Percentiles rank a stretch among this genome's conserved stretches.
Conservation (phyloP, 108 stramenopile species). For the Nitzschia inconspicua region DNA sequence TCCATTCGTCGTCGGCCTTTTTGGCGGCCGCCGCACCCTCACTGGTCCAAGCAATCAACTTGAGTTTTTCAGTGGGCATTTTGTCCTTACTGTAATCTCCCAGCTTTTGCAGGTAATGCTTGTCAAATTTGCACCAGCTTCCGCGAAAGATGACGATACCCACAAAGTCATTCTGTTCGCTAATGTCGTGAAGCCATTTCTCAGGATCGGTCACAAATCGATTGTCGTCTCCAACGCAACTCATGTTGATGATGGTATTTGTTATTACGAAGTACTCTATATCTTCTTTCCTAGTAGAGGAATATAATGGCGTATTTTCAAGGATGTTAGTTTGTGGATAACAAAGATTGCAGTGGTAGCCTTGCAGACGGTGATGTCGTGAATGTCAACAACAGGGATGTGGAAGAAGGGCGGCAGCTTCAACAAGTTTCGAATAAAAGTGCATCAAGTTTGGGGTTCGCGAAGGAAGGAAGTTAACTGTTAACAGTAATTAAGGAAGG, state of each 20-base stretch:
- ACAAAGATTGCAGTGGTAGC: too few species aligned
- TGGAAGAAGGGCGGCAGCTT: too few species aligned
- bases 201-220: conserved; percentile 39
- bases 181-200: conserved; percentile 34
- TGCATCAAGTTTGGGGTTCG: too few species aligned
- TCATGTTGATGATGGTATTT: neutral
- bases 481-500: too few species aligned
- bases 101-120: conserved; percentile 36
- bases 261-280: too few species aligned
- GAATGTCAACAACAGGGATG: too few species aligned
- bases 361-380: too few species aligned
- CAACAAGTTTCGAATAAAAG: too few species aligned
- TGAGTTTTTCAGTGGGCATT: conserved; percentile 19
- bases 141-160: conserved; percentile 46
- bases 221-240: neutral
- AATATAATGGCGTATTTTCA: too few species aligned
- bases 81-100: conserved; percentile 32
- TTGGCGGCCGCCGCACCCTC: conserved; percentile 42
- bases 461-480: too few species aligned
- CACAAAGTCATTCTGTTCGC: conserved; percentile 20
- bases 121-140: conserved; percentile 44
- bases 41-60: conserved; percentile 49
- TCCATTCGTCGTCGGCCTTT: conserved; percentile 45
- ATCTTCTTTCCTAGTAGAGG: too few species aligned
- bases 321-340: too few species aligned